Conservation (phyloP, 148 eudicot genomes). For the Cornus controversa region DNA sequence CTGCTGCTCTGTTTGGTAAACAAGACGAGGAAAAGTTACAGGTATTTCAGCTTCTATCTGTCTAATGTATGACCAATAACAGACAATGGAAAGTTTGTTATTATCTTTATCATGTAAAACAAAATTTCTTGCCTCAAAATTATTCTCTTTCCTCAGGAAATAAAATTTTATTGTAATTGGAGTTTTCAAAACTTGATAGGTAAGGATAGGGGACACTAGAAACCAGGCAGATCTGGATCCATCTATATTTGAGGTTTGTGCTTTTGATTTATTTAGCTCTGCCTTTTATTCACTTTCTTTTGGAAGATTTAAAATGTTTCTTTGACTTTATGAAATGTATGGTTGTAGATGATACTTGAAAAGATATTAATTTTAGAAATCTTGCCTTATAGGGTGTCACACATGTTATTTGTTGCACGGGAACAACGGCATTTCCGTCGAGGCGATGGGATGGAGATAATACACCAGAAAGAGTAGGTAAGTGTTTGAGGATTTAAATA, state of each 20-base stretch:
- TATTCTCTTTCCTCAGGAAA: slow-evolving; percentile 9
- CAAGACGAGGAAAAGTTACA: slow-evolving; percentile 70
- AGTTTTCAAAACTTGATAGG: slow-evolving; percentile 51
- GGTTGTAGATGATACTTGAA: background rate
- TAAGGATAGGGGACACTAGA: slow-evolving; percentile 76
- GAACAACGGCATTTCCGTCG: slow-evolving; percentile 98
- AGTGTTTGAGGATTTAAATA: no score
- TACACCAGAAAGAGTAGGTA: slow-evolving; percentile 95
- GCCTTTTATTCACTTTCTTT: background rate
- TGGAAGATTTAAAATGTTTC: slow-evolving; percentile 5
- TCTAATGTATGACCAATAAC: background rate
- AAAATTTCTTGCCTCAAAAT: slow-evolving; percentile 5
- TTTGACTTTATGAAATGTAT: background rate
- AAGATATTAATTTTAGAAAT: slow-evolving; percentile 9
- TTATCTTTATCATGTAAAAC: background rate
- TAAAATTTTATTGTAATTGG: slow-evolving; percentile 11
- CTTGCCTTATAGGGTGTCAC: slow-evolving; percentile 69
- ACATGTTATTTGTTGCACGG: slow-evolving; percentile 94
- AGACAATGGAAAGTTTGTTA: background rate
- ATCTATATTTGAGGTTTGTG: slow-evolving; percentile 77
- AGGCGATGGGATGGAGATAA: slow-evolving; percentile 96
- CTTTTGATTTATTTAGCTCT: slow-evolving; percentile 14
- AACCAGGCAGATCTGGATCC: slow-evolving; percentile 71
- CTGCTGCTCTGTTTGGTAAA: slow-evolving; percentile 72
- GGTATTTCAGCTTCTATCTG: slow-evolving; percentile 37